phyloP scores from a whole-genome alignment of 2,329 filamentous ascomycete species.

The Coniochaeta sp. region DNA sequence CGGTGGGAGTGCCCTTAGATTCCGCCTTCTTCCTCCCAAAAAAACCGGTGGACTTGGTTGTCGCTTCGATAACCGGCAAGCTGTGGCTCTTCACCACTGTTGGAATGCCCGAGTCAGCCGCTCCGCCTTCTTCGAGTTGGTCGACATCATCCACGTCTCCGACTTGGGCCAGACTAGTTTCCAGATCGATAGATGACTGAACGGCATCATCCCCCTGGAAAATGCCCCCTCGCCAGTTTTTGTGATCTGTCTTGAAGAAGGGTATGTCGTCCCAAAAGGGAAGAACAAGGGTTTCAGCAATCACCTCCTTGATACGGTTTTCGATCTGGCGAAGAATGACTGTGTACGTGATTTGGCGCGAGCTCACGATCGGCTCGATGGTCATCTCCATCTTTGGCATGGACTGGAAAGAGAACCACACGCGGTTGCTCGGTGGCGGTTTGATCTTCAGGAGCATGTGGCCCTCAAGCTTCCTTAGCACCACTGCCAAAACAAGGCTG shows the following conservation, averaged over 20 bases:
- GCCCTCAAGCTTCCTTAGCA: conserved; percentile 78
- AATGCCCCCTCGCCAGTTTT: conserved; percentile 78
- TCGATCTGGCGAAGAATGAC: conserved; percentile 91
- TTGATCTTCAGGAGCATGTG: conserved; percentile 84
- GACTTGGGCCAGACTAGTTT: conserved; percentile 31
- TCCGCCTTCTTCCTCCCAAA: conserved; percentile 40
- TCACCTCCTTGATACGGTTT: conserved; percentile 86
- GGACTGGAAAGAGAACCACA: conserved; percentile 95
- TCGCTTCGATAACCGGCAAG: conserved; percentile 34
- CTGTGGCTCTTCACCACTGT: conserved; percentile 50
- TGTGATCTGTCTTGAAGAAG: conserved; percentile 74
- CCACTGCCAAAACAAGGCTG: conserved; percentile 78
- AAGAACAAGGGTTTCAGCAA: conserved; percentile 83
- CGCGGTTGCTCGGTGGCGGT: conserved; percentile 85
- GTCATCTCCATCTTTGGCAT: conserved; percentile 89
- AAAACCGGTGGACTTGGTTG: conserved; percentile 27
- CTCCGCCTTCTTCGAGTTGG: conserved; percentile 32
- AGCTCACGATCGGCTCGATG: conserved; percentile 94
- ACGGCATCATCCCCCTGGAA: conserved; percentile 53
- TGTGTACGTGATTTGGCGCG: conserved; percentile 89
- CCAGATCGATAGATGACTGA: conserved; percentile 25
- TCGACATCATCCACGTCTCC: conserved; percentile 42
- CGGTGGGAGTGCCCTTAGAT: conserved; percentile 22
- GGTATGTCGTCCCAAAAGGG: conserved; percentile 97
- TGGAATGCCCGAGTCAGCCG: conserved; percentile 29